phyloP scores from a whole-genome alignment of 306 rosid genomes.

The Trifolium subterraneum region DNA sequence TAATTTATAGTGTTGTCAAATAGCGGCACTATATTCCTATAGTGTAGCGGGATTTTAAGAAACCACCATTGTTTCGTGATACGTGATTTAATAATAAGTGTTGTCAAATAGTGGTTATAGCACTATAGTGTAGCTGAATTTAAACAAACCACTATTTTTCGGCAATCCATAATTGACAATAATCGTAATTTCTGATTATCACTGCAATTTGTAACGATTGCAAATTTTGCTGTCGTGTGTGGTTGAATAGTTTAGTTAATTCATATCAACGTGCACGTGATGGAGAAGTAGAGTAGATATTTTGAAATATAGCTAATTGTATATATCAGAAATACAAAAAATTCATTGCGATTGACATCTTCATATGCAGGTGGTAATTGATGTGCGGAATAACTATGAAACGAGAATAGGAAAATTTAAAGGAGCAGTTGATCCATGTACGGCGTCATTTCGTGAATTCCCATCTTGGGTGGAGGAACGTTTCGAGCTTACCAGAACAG shows the following conservation, averaged over 20 bases:
- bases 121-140: not conserved
- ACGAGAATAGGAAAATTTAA: conserved; percentile 93
- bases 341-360: conserved; percentile 17
- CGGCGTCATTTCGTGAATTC: conserved; percentile 83
- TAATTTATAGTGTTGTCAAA: not conserved
- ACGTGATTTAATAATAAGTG: no score
- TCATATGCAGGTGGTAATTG: conserved; percentile 77
- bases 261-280: not conserved
- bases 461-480: conserved; percentile 88
- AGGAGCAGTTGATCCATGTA: conserved; percentile 89
- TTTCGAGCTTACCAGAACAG: conserved; percentile 51
- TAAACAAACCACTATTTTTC: not conserved
- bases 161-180: not conserved
- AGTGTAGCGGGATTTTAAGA: not conserved
- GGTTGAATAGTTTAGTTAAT: conserved; percentile 15
- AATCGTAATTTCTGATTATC: not conserved
- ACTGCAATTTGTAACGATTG: conserved; percentile 12
- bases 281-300: conserved; percentile 11
- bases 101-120: not conserved
- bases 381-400: conserved; percentile 90
- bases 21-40: not conserved
- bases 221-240: conserved; percentile 12
- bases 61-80: not conserved
- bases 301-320: not conserved
- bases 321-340: conserved; percentile 24